A percentile compares a stretch with the other conserved stretches of the same genome.
Conservation (phyloP, 1,284 basidiomycete species). For the Ganoderma sp. region DNA sequence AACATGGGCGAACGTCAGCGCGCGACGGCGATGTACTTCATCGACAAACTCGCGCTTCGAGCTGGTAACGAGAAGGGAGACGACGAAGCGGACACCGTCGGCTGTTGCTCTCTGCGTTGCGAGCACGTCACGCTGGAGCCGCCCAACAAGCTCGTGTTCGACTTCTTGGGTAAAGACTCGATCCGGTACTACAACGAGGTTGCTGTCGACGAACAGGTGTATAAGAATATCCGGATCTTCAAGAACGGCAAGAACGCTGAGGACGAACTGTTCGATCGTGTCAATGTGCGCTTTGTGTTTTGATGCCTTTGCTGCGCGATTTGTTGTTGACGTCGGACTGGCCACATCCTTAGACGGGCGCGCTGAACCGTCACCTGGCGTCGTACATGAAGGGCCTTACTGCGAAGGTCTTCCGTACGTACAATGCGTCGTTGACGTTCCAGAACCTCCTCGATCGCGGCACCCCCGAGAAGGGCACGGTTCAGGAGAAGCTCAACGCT, state of each 20-base stretch:
- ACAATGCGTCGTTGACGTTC: constrained; percentile 92
- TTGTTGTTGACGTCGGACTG: neutral
- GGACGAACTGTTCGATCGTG: constrained; percentile 93
- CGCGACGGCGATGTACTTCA: constrained; percentile 97
- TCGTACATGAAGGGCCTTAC: constrained; percentile 96
- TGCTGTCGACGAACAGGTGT: constrained; percentile 79
- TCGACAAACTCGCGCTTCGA: constrained; percentile 92
- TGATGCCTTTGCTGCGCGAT: neutral
- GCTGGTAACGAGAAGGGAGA: constrained; percentile 99
- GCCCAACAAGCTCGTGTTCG: constrained; percentile 87
- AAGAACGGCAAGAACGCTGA: constrained; percentile 88
- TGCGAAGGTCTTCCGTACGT: constrained; percentile 99
- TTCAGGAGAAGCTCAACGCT: constrained; percentile 92
- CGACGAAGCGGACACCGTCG: constrained; percentile 96
- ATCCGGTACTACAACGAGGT: constrained; percentile 95
- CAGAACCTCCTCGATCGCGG: constrained; percentile 84
- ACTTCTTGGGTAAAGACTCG: constrained; percentile 97
- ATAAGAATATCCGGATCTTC: constrained; percentile 54
- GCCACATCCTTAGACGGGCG: constrained; percentile 64
- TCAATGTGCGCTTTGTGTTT: constrained; percentile 64
- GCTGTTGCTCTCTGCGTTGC: constrained; percentile 94
- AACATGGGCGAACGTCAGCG: constrained; percentile 93
- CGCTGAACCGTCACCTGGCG: constrained; percentile 89
- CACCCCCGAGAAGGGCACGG: constrained; percentile 72
- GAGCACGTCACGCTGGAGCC: constrained; percentile 92